Base-by-base conservation (phyloP, 1,284 basidiomycete genomes). In the Apiotrichum laibachii region DNA sequence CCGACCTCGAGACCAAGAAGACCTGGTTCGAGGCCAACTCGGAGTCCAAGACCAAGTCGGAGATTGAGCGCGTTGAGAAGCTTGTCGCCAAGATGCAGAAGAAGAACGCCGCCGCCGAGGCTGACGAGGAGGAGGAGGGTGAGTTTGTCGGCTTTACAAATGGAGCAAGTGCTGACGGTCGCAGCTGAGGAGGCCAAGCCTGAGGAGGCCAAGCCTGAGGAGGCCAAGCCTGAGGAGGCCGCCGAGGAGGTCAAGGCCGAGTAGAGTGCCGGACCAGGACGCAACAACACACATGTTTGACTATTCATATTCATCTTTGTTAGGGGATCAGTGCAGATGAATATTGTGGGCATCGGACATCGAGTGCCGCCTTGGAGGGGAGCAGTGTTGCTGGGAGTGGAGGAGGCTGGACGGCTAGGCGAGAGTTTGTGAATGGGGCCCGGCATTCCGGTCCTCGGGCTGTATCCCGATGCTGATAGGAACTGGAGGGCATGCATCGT, bases 1-100 rank as follows among this genome's bases (percentile, higher is more conserved):
- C 91, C 71, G 91, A 97, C 74, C 82, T 99, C 59, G 88, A 89
- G 79, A 90, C 86, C 57, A 99, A 99, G 84, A 93, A 92, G 80
- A 84, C 88, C 46, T 99, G 94, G 93, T 98, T 88, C 76, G 86
- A 90, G 74, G 82, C 81, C 62, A 85, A 85, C 77, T 82, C 83
- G 70, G 80, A 78, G 51, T 67, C 77, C 21, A 78, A 79, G 67
- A 82, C 81, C 47, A 75, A 77, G 72, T 83, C 83, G n/a, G 85
- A 90, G 68, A 89, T 93, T 71, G 81, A 84, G 70, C 85, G 85
- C 57, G 83, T 93, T 51, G 78, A 79, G 67, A 82, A 84, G 64
- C 68, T 80, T 48, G 82, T 85, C 43, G 76, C 73, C 50, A 82
- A 81, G 63, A 75, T 75, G 56, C 82, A 83, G 57, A 79, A 74